These are phyloP conservation scores for Macaranga tanarius DNA, from an alignment of 441 rosid species.

Conservation along the genomic window DNA sequence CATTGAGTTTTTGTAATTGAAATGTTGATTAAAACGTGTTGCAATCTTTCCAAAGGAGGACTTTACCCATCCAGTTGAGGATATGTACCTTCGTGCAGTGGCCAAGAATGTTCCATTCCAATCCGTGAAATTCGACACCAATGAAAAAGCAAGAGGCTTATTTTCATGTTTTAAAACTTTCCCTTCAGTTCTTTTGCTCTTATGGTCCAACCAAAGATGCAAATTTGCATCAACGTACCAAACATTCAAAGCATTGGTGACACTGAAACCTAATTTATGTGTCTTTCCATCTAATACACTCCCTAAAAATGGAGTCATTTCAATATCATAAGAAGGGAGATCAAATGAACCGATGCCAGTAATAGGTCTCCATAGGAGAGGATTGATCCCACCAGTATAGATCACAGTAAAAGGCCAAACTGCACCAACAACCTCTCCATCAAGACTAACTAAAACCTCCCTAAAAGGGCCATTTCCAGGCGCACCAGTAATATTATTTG, in stretches of 20 bases:
- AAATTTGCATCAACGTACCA: conserved; percentile 84
- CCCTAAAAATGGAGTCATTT: conserved; percentile 74
- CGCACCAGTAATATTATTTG: conserved; percentile 46
- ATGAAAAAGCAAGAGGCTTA: conserved; percentile 40
- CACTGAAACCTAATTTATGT: conserved; percentile 60
- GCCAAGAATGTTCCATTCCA: conserved; percentile 60
- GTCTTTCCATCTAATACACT: conserved; percentile 59
- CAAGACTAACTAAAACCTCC: conserved; percentile 76
- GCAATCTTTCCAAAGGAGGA: conserved; percentile 64
- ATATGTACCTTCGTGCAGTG: conserved; percentile 50
- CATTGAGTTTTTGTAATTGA: conserved; percentile 54
- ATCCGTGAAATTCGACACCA: conserved; percentile 44
- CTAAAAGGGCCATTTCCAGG: conserved; percentile 90
- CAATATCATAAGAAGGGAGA: conserved; percentile 81
- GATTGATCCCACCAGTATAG: conserved; percentile 82
- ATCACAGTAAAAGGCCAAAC: conserved; percentile 93
- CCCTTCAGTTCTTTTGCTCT: conserved; percentile 49
- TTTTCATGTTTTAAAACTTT: conserved; percentile 42
- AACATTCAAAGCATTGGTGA: conserved; percentile 70
- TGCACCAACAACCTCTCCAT: conserved; percentile 59
- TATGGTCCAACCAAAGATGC: conserved; percentile 84
- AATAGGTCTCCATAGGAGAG: conserved; percentile 81
- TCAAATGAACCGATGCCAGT: conserved; percentile 79
- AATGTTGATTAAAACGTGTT: conserved; percentile 50
- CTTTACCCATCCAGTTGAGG: conserved; percentile 56